A percentile compares a stretch with the other conserved stretches of the same genome.
Evolutionary conservation across 2,329 filamentous ascomycete species (phyloP).

Genomic region (Penicillium hordei): DNA sequence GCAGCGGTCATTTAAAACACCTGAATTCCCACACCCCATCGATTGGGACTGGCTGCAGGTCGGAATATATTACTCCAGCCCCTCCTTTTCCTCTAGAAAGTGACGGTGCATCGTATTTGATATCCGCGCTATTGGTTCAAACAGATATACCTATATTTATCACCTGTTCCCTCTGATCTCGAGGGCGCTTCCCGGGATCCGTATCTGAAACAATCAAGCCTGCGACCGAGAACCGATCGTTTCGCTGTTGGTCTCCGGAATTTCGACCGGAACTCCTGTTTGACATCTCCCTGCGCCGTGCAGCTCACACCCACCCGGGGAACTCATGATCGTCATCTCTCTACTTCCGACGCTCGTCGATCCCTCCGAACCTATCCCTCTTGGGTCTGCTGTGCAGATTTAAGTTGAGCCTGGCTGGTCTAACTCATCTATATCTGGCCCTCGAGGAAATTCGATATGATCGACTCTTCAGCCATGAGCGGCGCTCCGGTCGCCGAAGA

Average conservation of each 20-base stretch:
- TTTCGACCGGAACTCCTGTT: conserved; percentile 4
- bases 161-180: not conserved
- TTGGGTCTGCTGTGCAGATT: conserved; percentile 37
- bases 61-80: conserved; percentile 16
- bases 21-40: conserved; percentile 15
- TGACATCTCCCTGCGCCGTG: conserved; percentile 3
- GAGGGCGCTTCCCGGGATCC: not conserved
- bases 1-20: conserved; percentile 31
- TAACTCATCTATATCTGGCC: conserved; percentile 18
- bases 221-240: conserved; percentile 1
- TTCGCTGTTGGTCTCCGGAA: not conserved
- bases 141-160: conserved; percentile 11
- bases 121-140: conserved; percentile 11
- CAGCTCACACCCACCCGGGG: conserved; percentile 15
- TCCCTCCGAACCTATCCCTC: conserved; percentile 17
- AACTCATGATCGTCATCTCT: conserved; percentile 34
- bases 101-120: conserved; percentile 18
- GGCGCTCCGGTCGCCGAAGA: conserved; percentile 63
- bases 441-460: conserved; percentile 34
- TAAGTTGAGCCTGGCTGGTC: conserved; percentile 27
- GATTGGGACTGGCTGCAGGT: conserved; percentile 23
- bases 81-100: conserved; percentile 13
- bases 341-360: conserved; percentile 29
- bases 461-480: conserved; percentile 34
- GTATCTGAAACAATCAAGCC: not conserved